These are phyloP conservation scores for Phytophthora colocasiae DNA, from an alignment of 352 stramenopile species.

Conservation along the genomic window DNA sequence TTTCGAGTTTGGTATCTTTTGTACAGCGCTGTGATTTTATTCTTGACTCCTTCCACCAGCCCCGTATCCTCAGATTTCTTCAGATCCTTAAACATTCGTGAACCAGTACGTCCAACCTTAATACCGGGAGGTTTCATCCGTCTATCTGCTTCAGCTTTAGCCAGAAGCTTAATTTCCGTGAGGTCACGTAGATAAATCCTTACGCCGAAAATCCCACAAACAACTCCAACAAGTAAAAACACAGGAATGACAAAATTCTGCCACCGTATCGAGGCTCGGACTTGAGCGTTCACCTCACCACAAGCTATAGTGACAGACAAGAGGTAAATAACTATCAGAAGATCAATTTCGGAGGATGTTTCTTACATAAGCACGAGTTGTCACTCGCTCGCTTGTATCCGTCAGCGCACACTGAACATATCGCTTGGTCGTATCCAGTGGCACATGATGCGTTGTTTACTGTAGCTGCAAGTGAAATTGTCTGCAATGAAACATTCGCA, in stretches of 20 bases:
- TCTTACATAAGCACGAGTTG: slow-evolving; percentile 66
- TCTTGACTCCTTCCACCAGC: slow-evolving; percentile 41
- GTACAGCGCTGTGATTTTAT: slow-evolving; percentile 27
- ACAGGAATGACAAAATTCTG: slow-evolving; percentile 81
- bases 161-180: slow-evolving; percentile 66
- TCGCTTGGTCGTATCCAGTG: slow-evolving; percentile 59
- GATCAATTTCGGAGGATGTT: slow-evolving; percentile 5
- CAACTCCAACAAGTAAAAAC: slow-evolving; percentile 44
- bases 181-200: slow-evolving; percentile 63
- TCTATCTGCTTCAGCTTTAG: slow-evolving; percentile 69
- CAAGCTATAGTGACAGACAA: slow-evolving; percentile 45
- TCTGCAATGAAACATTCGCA: slow-evolving; percentile 55
- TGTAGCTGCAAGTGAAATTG: slow-evolving; percentile 17
- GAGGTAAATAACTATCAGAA: background rate
- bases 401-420: slow-evolving; percentile 71
- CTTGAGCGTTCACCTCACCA: slow-evolving; percentile 53
- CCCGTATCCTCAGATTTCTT: slow-evolving; percentile 29
- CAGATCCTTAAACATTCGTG: slow-evolving; percentile 30
- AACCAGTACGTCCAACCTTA: slow-evolving; percentile 28
- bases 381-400: slow-evolving; percentile 64
- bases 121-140: slow-evolving; percentile 42
- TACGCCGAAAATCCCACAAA: slow-evolving; percentile 44
- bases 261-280: slow-evolving; percentile 61
- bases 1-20: slow-evolving; percentile 30
- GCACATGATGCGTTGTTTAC: slow-evolving; percentile 45